Conservation (phyloP, 2,329 filamentous ascomycete species). For the Fusarium metavorans region DNA sequence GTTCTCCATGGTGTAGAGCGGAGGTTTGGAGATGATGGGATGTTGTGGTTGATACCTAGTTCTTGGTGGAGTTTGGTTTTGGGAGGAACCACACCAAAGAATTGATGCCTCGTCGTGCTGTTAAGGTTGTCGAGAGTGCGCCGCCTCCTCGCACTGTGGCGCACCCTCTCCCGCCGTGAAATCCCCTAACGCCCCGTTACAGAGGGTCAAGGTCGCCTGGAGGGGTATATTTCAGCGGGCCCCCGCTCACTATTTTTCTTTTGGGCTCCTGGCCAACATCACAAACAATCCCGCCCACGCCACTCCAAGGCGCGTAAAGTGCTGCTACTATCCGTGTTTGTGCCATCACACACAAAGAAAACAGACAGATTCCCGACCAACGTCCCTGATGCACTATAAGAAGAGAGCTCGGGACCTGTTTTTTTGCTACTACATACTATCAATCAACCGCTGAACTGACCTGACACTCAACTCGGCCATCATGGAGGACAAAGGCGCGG, state of each 20-base stretch:
- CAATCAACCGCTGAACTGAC: constrained; percentile 19
- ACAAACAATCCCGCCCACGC: constrained; percentile 3
- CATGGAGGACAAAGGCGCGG: constrained; percentile 50
- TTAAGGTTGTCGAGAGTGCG: constrained; percentile 34
- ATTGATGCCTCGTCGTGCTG: constrained; percentile 32
- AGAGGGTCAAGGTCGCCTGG: constrained; percentile 21
- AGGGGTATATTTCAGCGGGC: constrained; percentile 38
- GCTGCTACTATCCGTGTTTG: constrained; percentile 10
- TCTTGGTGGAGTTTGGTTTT: constrained; percentile 14
- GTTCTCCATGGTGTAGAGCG: constrained; percentile 76
- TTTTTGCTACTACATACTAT: constrained; percentile 12
- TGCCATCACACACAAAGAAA: constrained; percentile 1
- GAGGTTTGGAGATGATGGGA: neutral
- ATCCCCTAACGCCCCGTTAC: constrained; percentile 34
- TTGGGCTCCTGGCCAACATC: constrained; percentile 17
- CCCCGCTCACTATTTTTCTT: neutral
- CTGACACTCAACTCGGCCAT: neutral
- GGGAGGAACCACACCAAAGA: neutral
- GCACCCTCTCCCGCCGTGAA: constrained; percentile 8
- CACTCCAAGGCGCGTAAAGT: constrained; percentile 36
- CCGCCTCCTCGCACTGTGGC: constrained; percentile 41
- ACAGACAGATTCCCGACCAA: neutral
- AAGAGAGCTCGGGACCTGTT: neutral
- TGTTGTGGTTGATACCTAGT: constrained; percentile 3
- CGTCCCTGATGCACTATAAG: neutral